Base-by-base conservation (phyloP, 805 yeast genomes). In the Kazachstania martiniae region DNA sequence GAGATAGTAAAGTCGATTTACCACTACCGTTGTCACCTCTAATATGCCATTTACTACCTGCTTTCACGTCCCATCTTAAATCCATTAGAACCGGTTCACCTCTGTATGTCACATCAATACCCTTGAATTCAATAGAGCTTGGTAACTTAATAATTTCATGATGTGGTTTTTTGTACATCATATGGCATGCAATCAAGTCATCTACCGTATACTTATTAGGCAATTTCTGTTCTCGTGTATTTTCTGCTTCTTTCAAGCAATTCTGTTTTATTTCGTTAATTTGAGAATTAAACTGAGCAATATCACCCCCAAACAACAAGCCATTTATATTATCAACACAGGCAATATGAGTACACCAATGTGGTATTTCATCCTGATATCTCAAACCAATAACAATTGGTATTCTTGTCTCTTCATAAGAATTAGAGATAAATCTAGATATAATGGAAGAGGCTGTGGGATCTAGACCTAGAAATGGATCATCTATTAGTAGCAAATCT, bases 21-120 rank as follows among this genome's bases (percentile, higher is more conserved):
- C 98, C 98, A 0, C 93, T 70, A 1, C 98, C 98, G 43, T 91
- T 89, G 36, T 74, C 72, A 2, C 98, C 98, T 35, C 79, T 62
- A 19, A 89, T 66, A 50, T 91, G 93, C 94, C 96, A 85, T 47
- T 72, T 77, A 23, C 84, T 81, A 4, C 94, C 93, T 27, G 62
- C 62, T 3, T 63, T 60, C 9, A 86, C 77, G 6, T 57, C 59
- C 87, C 95, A 82, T 12, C 57, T 56, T 33, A 89, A 62, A 36
- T 79, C 56, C 27, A 63, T 55, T 28, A 89, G 58, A 0, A 86
- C 66, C 0, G 73, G 69, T 14, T 66, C 61, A 1, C 77, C 82
- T 28, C 69, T 66, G 54, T 86, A 87, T 3, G 70, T 55, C 3
- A 89, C 77, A 3, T 74, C 67, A 2, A 89, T 72, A 26, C 70